Evolutionary conservation across 768 basidiomycete genomes (phyloP).

Genomic region (Collybia sordida): DNA sequence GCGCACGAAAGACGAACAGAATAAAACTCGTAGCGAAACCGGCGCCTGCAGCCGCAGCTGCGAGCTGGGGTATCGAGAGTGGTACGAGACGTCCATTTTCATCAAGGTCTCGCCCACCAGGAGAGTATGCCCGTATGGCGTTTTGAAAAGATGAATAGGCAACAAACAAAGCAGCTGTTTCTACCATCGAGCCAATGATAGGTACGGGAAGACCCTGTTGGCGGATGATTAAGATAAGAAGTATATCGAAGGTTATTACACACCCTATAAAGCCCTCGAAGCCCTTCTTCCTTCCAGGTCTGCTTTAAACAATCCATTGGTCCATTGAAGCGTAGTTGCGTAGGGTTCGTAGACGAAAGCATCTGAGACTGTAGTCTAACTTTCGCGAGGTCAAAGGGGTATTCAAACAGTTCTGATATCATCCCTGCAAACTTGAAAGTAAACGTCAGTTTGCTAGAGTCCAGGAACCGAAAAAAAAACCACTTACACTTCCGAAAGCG

Average conservation of each 20-base stretch:
- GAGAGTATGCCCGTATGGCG: slow-evolving; percentile 38
- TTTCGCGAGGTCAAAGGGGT: slow-evolving; percentile 95
- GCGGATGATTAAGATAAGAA: slow-evolving; percentile 4
- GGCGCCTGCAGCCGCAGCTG: slow-evolving; percentile 82
- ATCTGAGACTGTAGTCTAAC: slow-evolving; percentile 93
- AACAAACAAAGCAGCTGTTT: slow-evolving; percentile 88
- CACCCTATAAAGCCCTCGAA: slow-evolving; percentile 86
- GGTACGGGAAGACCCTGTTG: slow-evolving; percentile 87
- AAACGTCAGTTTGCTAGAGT: background rate
- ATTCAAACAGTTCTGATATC: slow-evolving; percentile 80
- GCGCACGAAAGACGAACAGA: slow-evolving; percentile 50
- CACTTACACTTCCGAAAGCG: slow-evolving; percentile 21
- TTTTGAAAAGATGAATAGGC: slow-evolving; percentile 79
- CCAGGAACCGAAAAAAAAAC: background rate
- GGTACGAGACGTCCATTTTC: slow-evolving; percentile 14
- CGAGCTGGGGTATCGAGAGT: slow-evolving; percentile 66
- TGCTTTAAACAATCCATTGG: slow-evolving; percentile 84
- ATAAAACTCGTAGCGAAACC: slow-evolving; percentile 86
- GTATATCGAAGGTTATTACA: slow-evolving; percentile 19
- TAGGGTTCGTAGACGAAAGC: slow-evolving; percentile 34
- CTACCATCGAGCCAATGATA: slow-evolving; percentile 87
- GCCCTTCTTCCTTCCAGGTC: slow-evolving; percentile 80
- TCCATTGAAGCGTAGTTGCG: slow-evolving; percentile 62
- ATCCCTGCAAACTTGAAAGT: slow-evolving; percentile 74
- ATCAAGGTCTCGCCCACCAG: slow-evolving; percentile 16